Evolutionary conservation across 805 yeast species (phyloP), one percentile per base, ranked within the genome.

Genomic region (Metschnikowia baotianmanensis): DNA sequence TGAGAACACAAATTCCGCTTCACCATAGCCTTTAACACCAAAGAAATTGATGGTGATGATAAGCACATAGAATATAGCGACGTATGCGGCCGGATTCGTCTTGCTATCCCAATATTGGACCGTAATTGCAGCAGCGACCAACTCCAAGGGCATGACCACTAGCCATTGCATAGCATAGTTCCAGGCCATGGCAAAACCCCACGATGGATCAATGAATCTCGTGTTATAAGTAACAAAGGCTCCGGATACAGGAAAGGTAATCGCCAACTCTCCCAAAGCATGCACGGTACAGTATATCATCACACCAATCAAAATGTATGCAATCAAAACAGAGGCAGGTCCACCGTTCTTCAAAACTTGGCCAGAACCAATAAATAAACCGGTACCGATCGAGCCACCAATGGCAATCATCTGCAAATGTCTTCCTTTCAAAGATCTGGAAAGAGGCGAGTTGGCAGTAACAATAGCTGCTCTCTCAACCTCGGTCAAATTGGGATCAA

Each of bases 21-120:
- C 87, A 60, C 86, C 86, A 53, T 80, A 82, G 43, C 85, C 85
- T 51, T 65, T 69, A 26, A 79, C 82, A 51, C 86, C 86, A 40
- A 78, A 74, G 40, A 80, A 60, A 58, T 81, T 80, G 45, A 80
- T 74, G 28, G 60, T 44, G 23, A 77, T 57, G 45, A 82, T 71
- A 22, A 77, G 52, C 4, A 65, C 67, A 52, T 71, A 81, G 51
- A 81, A 80, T 26, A 80, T 70, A 2, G 74, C 70, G 25, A 78
- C 79, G 60, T 73, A 81, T 6, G 77, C 78, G 34, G 77, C 83
- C 3, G 82, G 64, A 52, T 73, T 59, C 7, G 63, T 56, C 5
- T 48, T 35, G 3, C 73, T 65, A 31, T 71, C 71, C 73, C 78
- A 80, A 40, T 56, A 76, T 47, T 62, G 80, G 59, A 68, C 56